Conservation (phyloP, 805 yeast species). For the Yarrowia sp. region DNA sequence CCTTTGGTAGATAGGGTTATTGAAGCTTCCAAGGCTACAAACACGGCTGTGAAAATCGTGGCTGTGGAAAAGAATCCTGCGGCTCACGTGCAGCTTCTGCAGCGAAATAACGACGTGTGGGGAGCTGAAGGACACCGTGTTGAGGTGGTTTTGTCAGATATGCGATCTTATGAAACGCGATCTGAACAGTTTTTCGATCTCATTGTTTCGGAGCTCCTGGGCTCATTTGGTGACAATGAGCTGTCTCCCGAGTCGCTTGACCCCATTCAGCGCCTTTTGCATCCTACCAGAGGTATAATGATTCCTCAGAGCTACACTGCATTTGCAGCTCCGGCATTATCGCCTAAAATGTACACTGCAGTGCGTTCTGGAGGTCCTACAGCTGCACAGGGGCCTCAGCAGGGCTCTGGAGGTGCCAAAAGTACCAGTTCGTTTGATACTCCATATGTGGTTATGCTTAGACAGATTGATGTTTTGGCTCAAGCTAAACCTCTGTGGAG, state of each 20-base stretch:
- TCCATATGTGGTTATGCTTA: slow-evolving; percentile 49
- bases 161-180: slow-evolving; percentile 50
- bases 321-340: slow-evolving; percentile 62
- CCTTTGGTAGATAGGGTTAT: slow-evolving; percentile 62
- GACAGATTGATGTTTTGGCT: slow-evolving; percentile 45
- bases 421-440: slow-evolving; percentile 32
- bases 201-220: slow-evolving; percentile 77
- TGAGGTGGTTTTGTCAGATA: slow-evolving; percentile 55
- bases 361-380: slow-evolving; percentile 29
- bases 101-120: slow-evolving; percentile 56
- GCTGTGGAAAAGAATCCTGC: slow-evolving; percentile 74
- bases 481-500: slow-evolving; percentile 57
- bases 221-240: slow-evolving; percentile 93
- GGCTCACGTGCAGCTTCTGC: slow-evolving; percentile 51
- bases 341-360: slow-evolving; percentile 50
- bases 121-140: slow-evolving; percentile 42
- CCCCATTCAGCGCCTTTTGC: slow-evolving; percentile 44
- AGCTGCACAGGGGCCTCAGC: slow-evolving; percentile 11
- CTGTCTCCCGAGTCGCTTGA: slow-evolving; percentile 77
- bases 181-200: slow-evolving; percentile 47
- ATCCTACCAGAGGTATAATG: slow-evolving; percentile 49
- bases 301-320: slow-evolving; percentile 63
- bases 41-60: slow-evolving; percentile 40
- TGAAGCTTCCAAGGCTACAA: slow-evolving; percentile 41
- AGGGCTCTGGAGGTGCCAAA: neutral